Evolutionary conservation across 257 asterid species (phyloP).

Genomic region (Capsicum pubescens): DNA sequence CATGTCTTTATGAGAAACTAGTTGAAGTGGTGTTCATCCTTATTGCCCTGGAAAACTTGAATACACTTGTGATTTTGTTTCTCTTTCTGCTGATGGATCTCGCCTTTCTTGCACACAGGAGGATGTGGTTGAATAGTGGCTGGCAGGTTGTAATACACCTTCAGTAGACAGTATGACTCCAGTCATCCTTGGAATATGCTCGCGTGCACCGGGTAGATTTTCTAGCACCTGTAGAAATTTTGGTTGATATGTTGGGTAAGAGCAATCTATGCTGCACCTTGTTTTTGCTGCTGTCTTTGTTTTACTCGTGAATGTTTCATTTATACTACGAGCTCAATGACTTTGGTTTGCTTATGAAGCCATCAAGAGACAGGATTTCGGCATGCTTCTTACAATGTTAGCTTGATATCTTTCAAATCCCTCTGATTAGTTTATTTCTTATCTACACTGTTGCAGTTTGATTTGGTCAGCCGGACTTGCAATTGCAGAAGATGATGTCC

Average conservation of each 20-base stretch:
- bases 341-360: background rate
- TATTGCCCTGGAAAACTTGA: background rate
- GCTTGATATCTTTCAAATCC: conserved; percentile 20
- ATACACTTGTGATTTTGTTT: background rate
- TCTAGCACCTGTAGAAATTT: background rate
- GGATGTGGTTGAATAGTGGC: background rate
- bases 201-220: background rate
- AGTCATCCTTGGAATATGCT: background rate
- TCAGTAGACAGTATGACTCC: background rate
- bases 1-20: conserved; percentile 1
- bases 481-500: background rate
- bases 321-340: background rate
- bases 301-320: background rate
- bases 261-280: conserved; percentile 4
- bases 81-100: conserved; percentile 4
- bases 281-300: background rate
- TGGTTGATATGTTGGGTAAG: conserved; percentile 19
- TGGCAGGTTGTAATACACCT: conserved; percentile 1
- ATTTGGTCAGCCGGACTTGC: background rate
- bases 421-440: background rate
- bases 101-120: conserved; percentile 21
- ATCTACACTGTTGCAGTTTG: background rate
- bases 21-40: background rate
- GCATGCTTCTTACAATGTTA: background rate
- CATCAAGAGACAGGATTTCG: background rate